Evolutionary conservation across 495 filamentous ascomycete genomes (phyloP), one percentile per base, ranked within the genome.

Genomic region (Pseudotulostoma volvatum): DNA sequence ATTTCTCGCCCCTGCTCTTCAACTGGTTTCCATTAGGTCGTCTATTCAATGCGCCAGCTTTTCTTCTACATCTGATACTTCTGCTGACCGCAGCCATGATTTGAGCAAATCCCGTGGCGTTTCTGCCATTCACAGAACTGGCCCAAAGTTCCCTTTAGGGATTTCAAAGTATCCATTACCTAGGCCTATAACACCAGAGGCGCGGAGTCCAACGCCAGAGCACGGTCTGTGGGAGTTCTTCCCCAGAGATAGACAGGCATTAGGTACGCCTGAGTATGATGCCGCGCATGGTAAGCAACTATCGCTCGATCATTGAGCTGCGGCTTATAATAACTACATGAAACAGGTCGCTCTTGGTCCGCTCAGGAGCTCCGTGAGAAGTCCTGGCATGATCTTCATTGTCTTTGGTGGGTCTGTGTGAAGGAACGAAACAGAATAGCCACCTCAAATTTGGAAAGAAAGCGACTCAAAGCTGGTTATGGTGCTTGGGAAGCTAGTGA

Each of bases 151-250:
- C 48, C 73, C 71, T 25, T 63, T 85, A 38, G 74, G 73, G 20
- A 71, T 83, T 18, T 74, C 71, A 34, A 79, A 79, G 54, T 69
- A 77, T 42, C 65, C 73, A 32, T 60, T 93, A 40, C 90, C 90
- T 9, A 59, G 72, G 50, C 90, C 90, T 7, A 76, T 80, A 7
- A 51, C 60, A 45, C 33, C 45, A 39, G 45, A 61, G 59, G 38
- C 69, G 57, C 49, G 64, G 62, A n/a, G 51, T 30, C 38, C 50
- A 11, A 79, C 79, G 51, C 65, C 69, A 4, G 57, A 90, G 40
- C 90, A 99, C 59, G 86, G 84, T 25, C 77, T 99, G n/a, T 95
- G 81, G 79, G 77, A 69, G 0, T 99, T 99, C 61, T 96, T 99
- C 59, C 71, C 74, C 42, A 59, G 64, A 35, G 66, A 76, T 37